Evolutionary conservation across 768 basidiomycete genomes (phyloP).

Genomic region (Boletus huronensis): DNA sequence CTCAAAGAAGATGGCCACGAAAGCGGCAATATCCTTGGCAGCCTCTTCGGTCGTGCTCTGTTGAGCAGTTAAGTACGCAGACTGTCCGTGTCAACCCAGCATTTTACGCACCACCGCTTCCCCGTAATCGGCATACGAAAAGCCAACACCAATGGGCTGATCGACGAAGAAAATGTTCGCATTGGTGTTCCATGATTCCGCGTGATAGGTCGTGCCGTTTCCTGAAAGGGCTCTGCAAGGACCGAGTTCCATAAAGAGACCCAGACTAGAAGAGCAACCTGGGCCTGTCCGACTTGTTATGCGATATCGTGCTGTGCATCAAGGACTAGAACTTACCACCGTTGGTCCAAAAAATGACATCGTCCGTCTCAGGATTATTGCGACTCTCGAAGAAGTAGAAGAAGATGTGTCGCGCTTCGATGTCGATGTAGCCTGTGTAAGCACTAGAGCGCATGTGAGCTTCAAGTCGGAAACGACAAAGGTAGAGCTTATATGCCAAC

Average conservation of each 20-base stretch:
- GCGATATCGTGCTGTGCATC: not conserved
- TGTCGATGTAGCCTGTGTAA: slow-evolving; percentile 68
- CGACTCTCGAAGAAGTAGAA: slow-evolving; percentile 79
- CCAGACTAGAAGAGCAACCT: slow-evolving; percentile 56
- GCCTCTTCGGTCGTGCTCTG: slow-evolving; percentile 65
- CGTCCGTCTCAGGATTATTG: slow-evolving; percentile 50
- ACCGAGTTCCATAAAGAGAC: slow-evolving; percentile 71
- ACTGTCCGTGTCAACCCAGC: not conserved
- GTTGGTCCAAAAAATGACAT: slow-evolving; percentile 58
- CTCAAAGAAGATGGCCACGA: slow-evolving; percentile 71
- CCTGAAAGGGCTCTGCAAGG: slow-evolving; percentile 61
- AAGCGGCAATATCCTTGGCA: slow-evolving; percentile 66
- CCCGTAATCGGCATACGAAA: slow-evolving; percentile 43
- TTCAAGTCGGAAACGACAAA: not conserved
- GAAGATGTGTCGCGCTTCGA: slow-evolving; percentile 60
- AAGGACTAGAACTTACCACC: slow-evolving; percentile 44
- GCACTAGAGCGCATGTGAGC: slow-evolving; percentile 32
- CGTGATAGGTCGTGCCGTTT: slow-evolving; percentile 51
- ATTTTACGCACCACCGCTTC: slow-evolving; percentile 35
- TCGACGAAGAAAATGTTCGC: slow-evolving; percentile 50
- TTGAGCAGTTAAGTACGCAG: not conserved
- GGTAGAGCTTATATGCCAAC: not conserved
- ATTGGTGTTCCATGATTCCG: slow-evolving; percentile 65
- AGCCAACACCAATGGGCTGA: slow-evolving; percentile 46
- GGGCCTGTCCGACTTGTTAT: slow-evolving; percentile 31